A percentile compares a stretch with the other conserved stretches of the same genome.
phyloP scores from a whole-genome alignment of 2,329 filamentous ascomycete genomes.

The Herpotrichia juniperi region DNA sequence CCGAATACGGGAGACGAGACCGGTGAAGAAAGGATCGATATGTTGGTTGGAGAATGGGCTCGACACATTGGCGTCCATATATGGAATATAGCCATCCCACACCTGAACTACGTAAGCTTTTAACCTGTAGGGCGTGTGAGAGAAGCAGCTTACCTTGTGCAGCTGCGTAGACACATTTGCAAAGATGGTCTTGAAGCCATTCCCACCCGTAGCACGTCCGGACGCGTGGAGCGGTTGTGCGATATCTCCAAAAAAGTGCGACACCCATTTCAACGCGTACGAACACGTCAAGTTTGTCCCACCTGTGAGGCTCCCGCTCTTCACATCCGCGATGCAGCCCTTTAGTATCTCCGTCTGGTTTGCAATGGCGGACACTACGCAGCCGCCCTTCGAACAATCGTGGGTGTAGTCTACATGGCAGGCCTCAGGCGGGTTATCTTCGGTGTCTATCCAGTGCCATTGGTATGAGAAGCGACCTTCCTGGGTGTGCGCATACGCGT shows the following conservation, averaged over 20 bases:
- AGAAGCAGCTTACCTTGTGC: conserved; percentile 39
- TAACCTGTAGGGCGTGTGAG: not conserved
- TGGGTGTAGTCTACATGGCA: conserved; percentile 45
- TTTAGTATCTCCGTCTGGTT: conserved; percentile 49
- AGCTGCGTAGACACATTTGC: conserved; percentile 39
- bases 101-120: conserved; percentile 34
- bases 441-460: conserved; percentile 50
- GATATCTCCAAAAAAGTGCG: conserved; percentile 51
- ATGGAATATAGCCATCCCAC: conserved; percentile 48
- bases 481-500: conserved; percentile 45
- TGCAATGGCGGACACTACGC: conserved; percentile 50
- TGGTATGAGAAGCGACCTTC: conserved; percentile 50
- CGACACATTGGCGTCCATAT: conserved; percentile 41
- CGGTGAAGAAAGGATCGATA: conserved; percentile 44
- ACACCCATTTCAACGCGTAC: conserved; percentile 50
- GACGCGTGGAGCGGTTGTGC: conserved; percentile 51
- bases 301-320: conserved; percentile 23
- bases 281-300: conserved; percentile 45
- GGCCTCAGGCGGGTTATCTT: conserved; percentile 38
- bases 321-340: conserved; percentile 40
- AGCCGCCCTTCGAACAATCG: conserved; percentile 47
- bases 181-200: conserved; percentile 46
- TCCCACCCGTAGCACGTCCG: conserved; percentile 45
- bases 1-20: conserved; percentile 42
- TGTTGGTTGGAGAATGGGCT: conserved; percentile 41